Evolutionary conservation across 345 rosid genomes (phyloP), one percentile per base, ranked within the genome.

Genomic region (Alliaria petiolata): DNA sequence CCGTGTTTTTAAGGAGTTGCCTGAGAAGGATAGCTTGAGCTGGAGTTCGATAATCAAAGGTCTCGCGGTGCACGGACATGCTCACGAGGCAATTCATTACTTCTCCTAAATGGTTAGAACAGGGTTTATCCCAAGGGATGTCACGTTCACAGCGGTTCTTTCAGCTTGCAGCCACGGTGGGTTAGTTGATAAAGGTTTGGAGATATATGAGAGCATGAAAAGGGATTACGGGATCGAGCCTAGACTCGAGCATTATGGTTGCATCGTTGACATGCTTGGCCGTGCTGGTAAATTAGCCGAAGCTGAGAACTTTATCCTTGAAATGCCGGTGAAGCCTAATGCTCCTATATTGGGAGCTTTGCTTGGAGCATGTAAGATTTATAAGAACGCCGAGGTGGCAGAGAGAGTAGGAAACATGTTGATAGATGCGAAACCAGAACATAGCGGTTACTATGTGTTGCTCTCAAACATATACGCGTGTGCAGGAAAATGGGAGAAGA

Each of bases 141-240:
- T 90, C 49, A 86, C 92, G 0, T 83, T 86, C 20, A 88, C 90
- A 0, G 86, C 86, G 0, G 76, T 88, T 71, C 74, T 90, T 61
- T 84, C 90, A 3, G 92, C 92, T 55, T 88, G 97, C 65, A 85
- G 97, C 60, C 97, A 86, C 30, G 82, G 87, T 2, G 92, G 97
- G 20, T 75, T 90, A 67, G 84, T 88, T 3, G 81, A 79, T 14
- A 83, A 75, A 75, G 97, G 95, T 45, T 70, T 76, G 7, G 82
- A 88, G 44, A 56, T 84, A 56, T 90, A 85, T n/a, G 77, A 85
- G 58, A 79, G 59, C 81, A 88, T 90, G 85, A 77, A 76, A 63
- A 70, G 57, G 8, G 85, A 65, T 4, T 77, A 80, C 17, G 49
- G 75, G 5, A 74, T 88, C 11, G 80, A 85, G 69, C 90, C 87